A percentile compares a stretch with the other conserved stretches of the same genome.
These are phyloP conservation scores for Rubus parviflorus DNA, from an alignment of 306 rosid species.

Conservation along the genomic window DNA sequence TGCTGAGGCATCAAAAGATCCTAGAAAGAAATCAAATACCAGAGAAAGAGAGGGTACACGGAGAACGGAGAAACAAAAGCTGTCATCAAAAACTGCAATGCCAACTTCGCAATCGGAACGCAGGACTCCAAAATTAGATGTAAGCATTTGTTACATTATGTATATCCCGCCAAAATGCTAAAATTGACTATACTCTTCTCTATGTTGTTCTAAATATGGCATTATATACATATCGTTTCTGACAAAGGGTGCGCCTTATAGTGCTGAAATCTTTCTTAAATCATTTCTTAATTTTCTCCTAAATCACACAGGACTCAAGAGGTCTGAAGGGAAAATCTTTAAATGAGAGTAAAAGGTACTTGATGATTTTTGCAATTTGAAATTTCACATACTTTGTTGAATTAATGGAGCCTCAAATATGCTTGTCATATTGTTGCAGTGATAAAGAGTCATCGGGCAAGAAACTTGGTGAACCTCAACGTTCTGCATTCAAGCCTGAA, in stretches of 20 bases:
- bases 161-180: not conserved
- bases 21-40: slow-evolving; percentile 25
- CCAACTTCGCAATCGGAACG: slow-evolving; percentile 21
- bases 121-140: slow-evolving; percentile 47
- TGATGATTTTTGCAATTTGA: slow-evolving; percentile 20
- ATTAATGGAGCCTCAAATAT: slow-evolving; percentile 25
- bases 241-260: not conserved
- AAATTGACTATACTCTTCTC: not conserved
- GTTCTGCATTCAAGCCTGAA: slow-evolving; percentile 36
- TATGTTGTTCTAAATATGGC: not conserved
- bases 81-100: slow-evolving; percentile 30
- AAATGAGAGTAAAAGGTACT: slow-evolving; percentile 50
- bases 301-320: slow-evolving; percentile 48
- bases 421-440: slow-evolving; percentile 23
- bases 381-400: slow-evolving; percentile 17
- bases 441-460: slow-evolving; percentile 37
- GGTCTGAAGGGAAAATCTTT: slow-evolving; percentile 30
- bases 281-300: not conserved
- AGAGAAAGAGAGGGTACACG: slow-evolving; percentile 40
- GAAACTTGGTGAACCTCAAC: slow-evolving; percentile 38
- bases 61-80: slow-evolving; percentile 30
- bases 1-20: slow-evolving; percentile 30
- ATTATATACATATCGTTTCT: not conserved
- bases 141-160: slow-evolving; percentile 16
- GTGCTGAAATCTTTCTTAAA: not conserved